A percentile compares a stretch with the other conserved stretches of the same genome.
Conservation (phyloP, 2,329 filamentous ascomycete species). For the Aschersonia sp. region DNA sequence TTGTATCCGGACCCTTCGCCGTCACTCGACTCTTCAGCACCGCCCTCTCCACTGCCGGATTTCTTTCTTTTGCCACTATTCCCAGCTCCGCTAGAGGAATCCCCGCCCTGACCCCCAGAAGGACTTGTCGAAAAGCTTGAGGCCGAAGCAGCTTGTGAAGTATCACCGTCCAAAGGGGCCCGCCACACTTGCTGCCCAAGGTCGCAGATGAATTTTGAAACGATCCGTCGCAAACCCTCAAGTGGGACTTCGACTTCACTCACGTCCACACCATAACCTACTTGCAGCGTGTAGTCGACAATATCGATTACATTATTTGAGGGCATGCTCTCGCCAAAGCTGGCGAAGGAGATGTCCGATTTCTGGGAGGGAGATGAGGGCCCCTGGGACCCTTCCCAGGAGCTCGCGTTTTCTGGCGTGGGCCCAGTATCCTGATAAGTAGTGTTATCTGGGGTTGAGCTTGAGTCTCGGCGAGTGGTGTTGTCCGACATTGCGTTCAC, state of each 20-base stretch:
- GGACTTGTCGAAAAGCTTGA: conserved; percentile 17
- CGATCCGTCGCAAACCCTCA: conserved; percentile 14
- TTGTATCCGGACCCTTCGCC: conserved; percentile 16
- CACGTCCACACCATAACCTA: conserved; percentile 22
- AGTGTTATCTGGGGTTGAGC: too few species aligned
- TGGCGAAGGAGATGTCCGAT: conserved; percentile 10
- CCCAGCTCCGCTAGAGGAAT: conserved; percentile 7
- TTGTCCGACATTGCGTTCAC: too few species aligned
- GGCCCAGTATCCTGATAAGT: conserved; percentile 1
- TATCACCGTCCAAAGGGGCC: conserved; percentile 12
- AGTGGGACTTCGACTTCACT: conserved; percentile 15
- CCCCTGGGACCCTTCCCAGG: conserved; percentile 3
- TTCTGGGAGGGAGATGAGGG: conserved; percentile 2
- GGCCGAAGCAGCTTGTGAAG: conserved; percentile 15
- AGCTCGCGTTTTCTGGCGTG: conserved; percentile 3
- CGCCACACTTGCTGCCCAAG: conserved; percentile 19
- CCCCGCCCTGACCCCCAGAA: conserved; percentile 11
- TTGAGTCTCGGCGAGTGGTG: too few species aligned
- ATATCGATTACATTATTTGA: conserved; percentile 19
- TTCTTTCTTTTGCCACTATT: conserved; percentile 22
- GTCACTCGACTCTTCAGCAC: conserved; percentile 19
- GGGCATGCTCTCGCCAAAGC: conserved; percentile 14
- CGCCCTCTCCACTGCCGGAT: conserved; percentile 12
- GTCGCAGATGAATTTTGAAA: conserved; percentile 17
- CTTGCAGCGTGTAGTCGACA: conserved; percentile 20